Evolutionary conservation across 2,329 filamentous ascomycete genomes (phyloP), one percentile per base, ranked within the genome.

Genomic region (Pseudocercospora eumusae): DNA sequence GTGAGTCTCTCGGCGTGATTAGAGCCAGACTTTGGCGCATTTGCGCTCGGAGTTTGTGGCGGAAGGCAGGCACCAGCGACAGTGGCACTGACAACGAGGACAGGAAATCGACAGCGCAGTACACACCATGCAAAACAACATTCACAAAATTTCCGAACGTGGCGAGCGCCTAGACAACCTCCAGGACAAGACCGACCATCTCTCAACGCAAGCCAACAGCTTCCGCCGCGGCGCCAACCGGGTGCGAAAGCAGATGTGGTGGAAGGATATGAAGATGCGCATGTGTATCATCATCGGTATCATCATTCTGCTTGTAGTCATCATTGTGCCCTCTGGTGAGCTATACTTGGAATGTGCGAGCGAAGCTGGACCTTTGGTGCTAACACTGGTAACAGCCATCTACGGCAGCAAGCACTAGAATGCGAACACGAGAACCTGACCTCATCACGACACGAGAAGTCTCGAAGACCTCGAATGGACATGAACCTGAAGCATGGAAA

Each of bases 201-300:
- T 99, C 70, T 93, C 93, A 64, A 87, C 89, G 66, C 96, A 93
- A 36, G 93, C 95, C 63, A 92, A 96, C 78, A 92, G 92, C 66
- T 99, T 99, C 86, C 91, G 93, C 74, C 89, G 93, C 70, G 93
- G 95, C 68, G 95, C 96, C 79, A 99, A 98, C 83, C 85, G 92
- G 73, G 93, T 99, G 71, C 88, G 95, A 78, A 82, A 82, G 79
- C 88, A 96, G 80, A 98, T 98, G 93, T 98, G 93, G 93, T 98
- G 93, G 93, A 98, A 98, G 86, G 93, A 98, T 76, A 96, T 97
- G 92, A 98, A 98, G 87, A 99, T 99, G 95, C 88, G 95, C 78
- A 95, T 97, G 84, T 98, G 93, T 81, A 83, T 99, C 71, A 90
- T 96, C 75, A 84, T 88, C 63, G 95, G 93, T 74, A 90, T 99